Evolutionary conservation across 805 yeast species (phyloP).

Genomic region (Wickerhamomyces subpelliculosus): DNA sequence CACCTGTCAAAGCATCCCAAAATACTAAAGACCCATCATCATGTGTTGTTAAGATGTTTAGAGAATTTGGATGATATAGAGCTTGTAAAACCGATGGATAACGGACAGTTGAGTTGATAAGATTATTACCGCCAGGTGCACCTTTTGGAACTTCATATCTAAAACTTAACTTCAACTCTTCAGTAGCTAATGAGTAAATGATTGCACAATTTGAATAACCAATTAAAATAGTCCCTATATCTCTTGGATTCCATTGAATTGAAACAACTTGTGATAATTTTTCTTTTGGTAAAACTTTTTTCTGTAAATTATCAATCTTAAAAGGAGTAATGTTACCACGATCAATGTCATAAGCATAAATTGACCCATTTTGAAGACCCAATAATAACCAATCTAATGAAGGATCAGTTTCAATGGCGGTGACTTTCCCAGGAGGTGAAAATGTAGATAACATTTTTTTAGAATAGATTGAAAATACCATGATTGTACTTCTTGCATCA

Average conservation of each 20-base stretch:
- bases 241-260: constrained; percentile 83
- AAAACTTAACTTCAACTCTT: constrained; percentile 48
- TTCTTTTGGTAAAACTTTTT: constrained; percentile 46
- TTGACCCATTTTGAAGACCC: constrained; percentile 72
- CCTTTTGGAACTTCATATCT: constrained; percentile 58
- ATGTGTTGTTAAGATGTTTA: constrained; percentile 74
- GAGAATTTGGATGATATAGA: constrained; percentile 88
- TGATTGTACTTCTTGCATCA: constrained; percentile 52
- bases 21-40: constrained; percentile 80
- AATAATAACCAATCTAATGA: constrained; percentile 79
- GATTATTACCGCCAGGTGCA: constrained; percentile 64
- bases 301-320: constrained; percentile 67
- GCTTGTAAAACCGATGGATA: constrained; percentile 44
- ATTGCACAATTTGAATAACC: constrained; percentile 68
- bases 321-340: constrained; percentile 60
- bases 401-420: constrained; percentile 74
- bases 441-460: constrained; percentile 54
- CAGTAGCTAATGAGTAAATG: constrained; percentile 57
- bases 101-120: constrained; percentile 23
- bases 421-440: constrained; percentile 58
- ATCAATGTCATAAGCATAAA: constrained; percentile 75
- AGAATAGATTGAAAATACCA: constrained; percentile 63
- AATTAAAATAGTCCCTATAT: constrained; percentile 69
- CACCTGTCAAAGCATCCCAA: constrained; percentile 86
- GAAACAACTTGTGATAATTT: constrained; percentile 58